A percentile compares a stretch with the other conserved stretches of the same genome.
Conservation (phyloP, 2,329 filamentous ascomycete species). For the Pyrenophora teres region DNA sequence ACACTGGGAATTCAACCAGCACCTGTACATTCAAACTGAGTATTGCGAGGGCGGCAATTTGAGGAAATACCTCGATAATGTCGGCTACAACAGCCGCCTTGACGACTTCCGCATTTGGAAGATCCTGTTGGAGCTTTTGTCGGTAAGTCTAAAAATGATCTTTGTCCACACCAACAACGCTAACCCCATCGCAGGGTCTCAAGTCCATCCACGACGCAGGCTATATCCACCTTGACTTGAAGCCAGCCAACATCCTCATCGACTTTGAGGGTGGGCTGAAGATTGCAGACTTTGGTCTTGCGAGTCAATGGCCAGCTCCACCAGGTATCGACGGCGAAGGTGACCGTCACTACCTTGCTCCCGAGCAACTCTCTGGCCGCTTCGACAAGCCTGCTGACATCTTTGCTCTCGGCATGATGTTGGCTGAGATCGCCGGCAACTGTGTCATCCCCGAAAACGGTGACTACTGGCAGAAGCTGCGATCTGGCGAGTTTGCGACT, state of each 20-base stretch:
- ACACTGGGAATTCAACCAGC: conserved; percentile 82
- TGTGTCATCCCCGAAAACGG: conserved; percentile 94
- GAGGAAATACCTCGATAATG: conserved; percentile 79
- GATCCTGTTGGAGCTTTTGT: conserved; percentile 82
- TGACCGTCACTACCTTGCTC: conserved; percentile 94
- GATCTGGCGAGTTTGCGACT: conserved; percentile 86
- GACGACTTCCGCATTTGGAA: conserved; percentile 99
- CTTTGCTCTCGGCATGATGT: conserved; percentile 91
- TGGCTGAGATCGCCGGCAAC: conserved; percentile 92
- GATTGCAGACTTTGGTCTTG: conserved; percentile 85
- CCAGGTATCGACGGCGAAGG: conserved; percentile 85
- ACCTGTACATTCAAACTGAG: conserved; percentile 96
- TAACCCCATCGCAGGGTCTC: conserved; percentile 67
- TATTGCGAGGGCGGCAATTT: conserved; percentile 94
- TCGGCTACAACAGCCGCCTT: conserved; percentile 81
- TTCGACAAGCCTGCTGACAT: conserved; percentile 92
- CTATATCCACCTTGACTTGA: conserved; percentile 84
- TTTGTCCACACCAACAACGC: conserved; percentile 7
- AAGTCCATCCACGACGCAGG: conserved; percentile 87
- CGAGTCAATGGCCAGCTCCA: conserved; percentile 76
- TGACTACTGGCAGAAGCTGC: conserved; percentile 84
- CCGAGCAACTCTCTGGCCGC: conserved; percentile 83
- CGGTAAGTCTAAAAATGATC: conserved; percentile 61
- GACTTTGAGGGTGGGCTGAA: conserved; percentile 81
- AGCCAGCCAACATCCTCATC: conserved; percentile 83